Evolutionary conservation across 2,329 filamentous ascomycete species (phyloP).

Genomic region (Fusarium miscanthi): DNA sequence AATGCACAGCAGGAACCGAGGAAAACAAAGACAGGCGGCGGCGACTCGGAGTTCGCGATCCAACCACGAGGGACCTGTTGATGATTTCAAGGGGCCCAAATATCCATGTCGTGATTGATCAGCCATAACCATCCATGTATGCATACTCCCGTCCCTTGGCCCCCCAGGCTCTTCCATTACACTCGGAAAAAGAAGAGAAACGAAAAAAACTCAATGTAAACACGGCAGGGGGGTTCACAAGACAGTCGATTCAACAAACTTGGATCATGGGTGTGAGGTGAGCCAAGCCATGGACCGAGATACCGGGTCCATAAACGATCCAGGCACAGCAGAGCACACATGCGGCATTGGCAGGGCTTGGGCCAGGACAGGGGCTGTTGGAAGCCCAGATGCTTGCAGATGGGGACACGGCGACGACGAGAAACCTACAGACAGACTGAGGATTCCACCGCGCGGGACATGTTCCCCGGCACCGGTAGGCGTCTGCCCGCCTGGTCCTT

Average conservation of each 20-base stretch:
- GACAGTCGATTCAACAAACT: conserved; percentile 17
- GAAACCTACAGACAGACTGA: conserved; percentile 11
- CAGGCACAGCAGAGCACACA: conserved; percentile 29
- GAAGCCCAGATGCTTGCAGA: conserved; percentile 24
- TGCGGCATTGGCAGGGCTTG: conserved; percentile 32
- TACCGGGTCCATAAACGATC: conserved; percentile 29
- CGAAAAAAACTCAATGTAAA: not conserved
- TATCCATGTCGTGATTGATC: conserved; percentile 27
- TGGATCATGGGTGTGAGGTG: conserved; percentile 21
- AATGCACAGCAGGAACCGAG: conserved; percentile 5
- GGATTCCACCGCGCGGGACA: conserved; percentile 22
- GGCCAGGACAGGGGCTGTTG: conserved; percentile 16
- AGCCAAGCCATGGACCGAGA: conserved; percentile 32
- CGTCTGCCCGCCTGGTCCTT: conserved; percentile 21
- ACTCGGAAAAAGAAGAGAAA: conserved; percentile 10
- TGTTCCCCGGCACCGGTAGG: conserved; percentile 32
- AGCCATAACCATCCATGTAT: conserved; percentile 8
- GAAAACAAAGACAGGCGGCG: conserved; percentile 16
- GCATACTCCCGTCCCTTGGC: conserved; percentile 23
- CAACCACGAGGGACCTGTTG: conserved; percentile 30
- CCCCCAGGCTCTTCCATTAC: not conserved
- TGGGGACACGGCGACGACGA: conserved; percentile 19
- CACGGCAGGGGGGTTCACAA: conserved; percentile 2
- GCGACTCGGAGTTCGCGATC: conserved; percentile 34
- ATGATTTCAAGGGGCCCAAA: conserved; percentile 8